Base-by-base conservation (phyloP, 345 rosid species). In the Hirschfeldia incana region DNA sequence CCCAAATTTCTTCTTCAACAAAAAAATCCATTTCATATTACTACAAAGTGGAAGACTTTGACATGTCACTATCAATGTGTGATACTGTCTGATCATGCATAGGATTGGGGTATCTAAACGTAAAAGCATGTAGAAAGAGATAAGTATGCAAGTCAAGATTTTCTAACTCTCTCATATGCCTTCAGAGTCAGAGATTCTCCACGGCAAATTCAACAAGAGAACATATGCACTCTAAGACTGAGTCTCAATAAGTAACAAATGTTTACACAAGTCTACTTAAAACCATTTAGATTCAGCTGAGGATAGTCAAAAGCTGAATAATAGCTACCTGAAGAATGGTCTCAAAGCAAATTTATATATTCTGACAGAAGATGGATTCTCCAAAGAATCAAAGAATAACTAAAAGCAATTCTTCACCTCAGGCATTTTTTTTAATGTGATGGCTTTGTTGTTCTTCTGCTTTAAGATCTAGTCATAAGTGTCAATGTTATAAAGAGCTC, bases 91-190 rank as follows among this genome's bases (percentile, higher is more conserved):
- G 67, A 21, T 21, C 21, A 21, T 21, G 21, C 21, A 61, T 92
- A 68, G 85, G 82, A 89, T 91, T 74, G 97, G 91, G 84, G 95
- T 88, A 80, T 85, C 91, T 59, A 92, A 80, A 70, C 26, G 92
- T 69, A 87, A 92, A 84, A 89, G 80, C 72, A 73, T 89, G 73
- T 85, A 94, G 84, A 92, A 81, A 78, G 92, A 84, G 16, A 94
- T 88, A 82, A 89, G 21, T 21, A 21, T 21, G 92, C 71, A 82
- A 86, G 6, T 76, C 86, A 0, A 97, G 30, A 29, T 29, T 21
- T 21, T 21, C 21, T 21, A 21, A 29, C 30, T 29, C 30, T 29
- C 30, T 2, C 30, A 29, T 29, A 29, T 29, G 30, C 30, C 3
- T 21, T 29, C 30, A 29, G 30, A 29, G 3, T 29, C 30, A 21